These are phyloP conservation scores for Paecilomyces fulvus DNA, from an alignment of 2,329 filamentous ascomycete genomes.

Conservation along the genomic window DNA sequence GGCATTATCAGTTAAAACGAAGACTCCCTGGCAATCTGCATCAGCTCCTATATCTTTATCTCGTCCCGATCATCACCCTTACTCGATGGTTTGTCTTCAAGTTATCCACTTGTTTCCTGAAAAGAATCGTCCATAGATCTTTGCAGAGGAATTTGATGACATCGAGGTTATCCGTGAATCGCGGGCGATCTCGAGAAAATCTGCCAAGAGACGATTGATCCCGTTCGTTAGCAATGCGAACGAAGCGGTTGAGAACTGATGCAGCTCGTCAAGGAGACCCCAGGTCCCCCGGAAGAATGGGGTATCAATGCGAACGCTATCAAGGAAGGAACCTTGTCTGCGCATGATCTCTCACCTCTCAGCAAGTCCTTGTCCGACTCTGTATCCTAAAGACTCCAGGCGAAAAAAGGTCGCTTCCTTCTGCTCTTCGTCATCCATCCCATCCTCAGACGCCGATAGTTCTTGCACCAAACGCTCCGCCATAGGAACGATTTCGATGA, in stretches of 20 bases:
- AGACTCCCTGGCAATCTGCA: conserved; percentile 59
- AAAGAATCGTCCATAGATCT: conserved; percentile 90
- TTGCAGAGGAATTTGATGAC: conserved; percentile 99
- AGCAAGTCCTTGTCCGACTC: conserved; percentile 84
- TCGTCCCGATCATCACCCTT: conserved; percentile 10
- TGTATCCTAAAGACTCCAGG: conserved; percentile 76
- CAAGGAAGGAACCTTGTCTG: not conserved
- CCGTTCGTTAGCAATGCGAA: not conserved
- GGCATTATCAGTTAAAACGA: conserved; percentile 85
- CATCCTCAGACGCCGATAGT: conserved; percentile 33
- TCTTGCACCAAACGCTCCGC: conserved; percentile 77
- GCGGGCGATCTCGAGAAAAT: conserved; percentile 58
- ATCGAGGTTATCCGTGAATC: conserved; percentile 86
- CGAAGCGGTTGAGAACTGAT: not conserved
- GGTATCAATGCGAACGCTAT: not conserved
- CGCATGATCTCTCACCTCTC: conserved; percentile 56
- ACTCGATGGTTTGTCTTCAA: conserved; percentile 95
- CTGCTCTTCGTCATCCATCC: conserved; percentile 56
- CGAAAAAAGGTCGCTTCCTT: conserved; percentile 78
- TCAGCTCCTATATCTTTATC: not conserved
- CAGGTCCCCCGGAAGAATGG: not conserved
- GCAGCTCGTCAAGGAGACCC: not conserved
- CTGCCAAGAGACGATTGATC: conserved; percentile 11
- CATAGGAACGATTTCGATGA: conserved; percentile 95
- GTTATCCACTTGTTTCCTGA: conserved; percentile 96